phyloP scores from a whole-genome alignment of 805 yeast species.

The Suhomyces sp. region DNA sequence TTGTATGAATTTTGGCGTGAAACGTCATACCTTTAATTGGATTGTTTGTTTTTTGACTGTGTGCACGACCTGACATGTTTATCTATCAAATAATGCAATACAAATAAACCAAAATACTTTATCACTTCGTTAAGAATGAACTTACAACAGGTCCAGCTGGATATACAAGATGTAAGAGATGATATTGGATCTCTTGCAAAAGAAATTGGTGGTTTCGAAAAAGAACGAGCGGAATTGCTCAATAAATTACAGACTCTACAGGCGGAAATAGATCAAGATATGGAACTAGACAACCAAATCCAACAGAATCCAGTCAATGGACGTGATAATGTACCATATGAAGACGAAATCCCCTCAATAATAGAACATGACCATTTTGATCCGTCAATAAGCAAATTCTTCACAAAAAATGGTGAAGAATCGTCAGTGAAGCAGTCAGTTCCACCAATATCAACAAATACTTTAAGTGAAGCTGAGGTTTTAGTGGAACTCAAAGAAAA shows the following conservation, averaged over 20 bases:
- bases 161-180: slow-evolving; percentile 16
- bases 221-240: slow-evolving; percentile 10
- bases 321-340: no score
- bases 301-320: not conserved
- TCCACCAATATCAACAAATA: no score
- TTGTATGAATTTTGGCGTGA: no score
- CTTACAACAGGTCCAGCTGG: slow-evolving; percentile 9
- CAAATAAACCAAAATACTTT: no score
- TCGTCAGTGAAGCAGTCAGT: no score
- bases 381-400: slow-evolving; percentile 25
- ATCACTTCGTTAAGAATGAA: no score
- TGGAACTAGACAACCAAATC: not conserved
- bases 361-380: slow-evolving; percentile 32
- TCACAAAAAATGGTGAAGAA: no score
- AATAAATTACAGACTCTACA: slow-evolving; percentile 13
- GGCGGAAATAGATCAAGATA: slow-evolving; percentile 6
- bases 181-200: slow-evolving; percentile 20
- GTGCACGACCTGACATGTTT: no score
- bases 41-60: no score
- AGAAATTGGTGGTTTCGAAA: slow-evolving; percentile 18
- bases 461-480: slow-evolving; percentile 4
- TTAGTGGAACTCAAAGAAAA: slow-evolving; percentile 23
- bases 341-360: slow-evolving; percentile 15
- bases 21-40: no score
- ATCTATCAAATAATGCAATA: no score